Evolutionary conservation across 805 yeast species (phyloP).

Genomic region (Metschnikowia matae): DNA sequence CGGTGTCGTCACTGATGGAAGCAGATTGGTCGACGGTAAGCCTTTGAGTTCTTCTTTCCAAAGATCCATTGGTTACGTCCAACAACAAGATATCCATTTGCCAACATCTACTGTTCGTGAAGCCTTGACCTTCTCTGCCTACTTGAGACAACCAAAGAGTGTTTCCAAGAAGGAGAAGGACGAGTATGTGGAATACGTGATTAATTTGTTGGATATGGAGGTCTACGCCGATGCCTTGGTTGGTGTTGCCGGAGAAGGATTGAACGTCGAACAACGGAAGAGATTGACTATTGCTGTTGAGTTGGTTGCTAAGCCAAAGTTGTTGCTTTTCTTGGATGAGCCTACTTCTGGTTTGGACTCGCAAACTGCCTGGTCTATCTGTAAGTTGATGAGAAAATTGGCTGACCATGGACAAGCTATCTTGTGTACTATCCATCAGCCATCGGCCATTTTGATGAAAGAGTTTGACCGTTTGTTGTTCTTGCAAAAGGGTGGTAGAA

Average conservation of each 20-base stretch:
- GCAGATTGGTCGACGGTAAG: slow-evolving; percentile 59
- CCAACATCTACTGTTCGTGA: slow-evolving; percentile 70
- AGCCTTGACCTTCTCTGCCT: slow-evolving; percentile 67
- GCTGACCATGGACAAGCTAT: slow-evolving; percentile 73
- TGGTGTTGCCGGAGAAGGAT: slow-evolving; percentile 67
- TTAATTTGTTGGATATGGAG: slow-evolving; percentile 63
- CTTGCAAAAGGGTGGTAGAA: slow-evolving; percentile 70
- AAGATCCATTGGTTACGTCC: slow-evolving; percentile 75
- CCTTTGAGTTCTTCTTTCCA: slow-evolving; percentile 63
- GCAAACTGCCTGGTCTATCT: slow-evolving; percentile 67
- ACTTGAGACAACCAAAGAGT: slow-evolving; percentile 61
- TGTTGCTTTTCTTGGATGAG: slow-evolving; percentile 62
- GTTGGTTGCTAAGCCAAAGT: slow-evolving; percentile 63
- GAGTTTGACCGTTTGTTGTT: slow-evolving; percentile 65
- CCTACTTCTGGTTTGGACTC: slow-evolving; percentile 74
- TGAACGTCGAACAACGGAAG: slow-evolving; percentile 22
- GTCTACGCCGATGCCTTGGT: slow-evolving; percentile 74
- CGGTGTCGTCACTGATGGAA: slow-evolving; percentile 68
- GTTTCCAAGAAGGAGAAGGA: slow-evolving; percentile 56
- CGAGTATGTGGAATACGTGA: slow-evolving; percentile 65
- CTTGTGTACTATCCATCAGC: slow-evolving; percentile 75
- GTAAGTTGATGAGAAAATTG: slow-evolving; percentile 60
- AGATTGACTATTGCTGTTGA: slow-evolving; percentile 62
- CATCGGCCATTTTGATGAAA: slow-evolving; percentile 65
- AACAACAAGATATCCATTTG: slow-evolving; percentile 76